Conservation (phyloP, 148 eudicot species). For the Rhododendron vialii region DNA sequence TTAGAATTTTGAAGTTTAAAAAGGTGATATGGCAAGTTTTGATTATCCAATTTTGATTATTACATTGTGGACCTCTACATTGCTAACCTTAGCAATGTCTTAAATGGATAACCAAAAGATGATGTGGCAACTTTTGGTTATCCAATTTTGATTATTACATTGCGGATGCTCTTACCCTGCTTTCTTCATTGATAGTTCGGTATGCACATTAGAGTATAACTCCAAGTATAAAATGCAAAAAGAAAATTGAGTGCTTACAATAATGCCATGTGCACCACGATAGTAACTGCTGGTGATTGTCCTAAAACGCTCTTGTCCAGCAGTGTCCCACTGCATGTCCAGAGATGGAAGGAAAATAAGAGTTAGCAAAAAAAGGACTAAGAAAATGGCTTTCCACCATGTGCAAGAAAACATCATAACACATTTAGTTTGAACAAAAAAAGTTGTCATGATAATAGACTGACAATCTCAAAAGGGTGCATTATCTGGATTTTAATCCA, state of each 20-base stretch:
- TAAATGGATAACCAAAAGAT: no score
- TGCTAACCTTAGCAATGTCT: no score
- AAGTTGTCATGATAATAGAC: neutral
- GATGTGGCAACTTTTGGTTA: no score
- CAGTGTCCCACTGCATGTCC: conserved; percentile 70
- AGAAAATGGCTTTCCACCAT: neutral
- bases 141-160: no score
- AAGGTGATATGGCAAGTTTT: no score
- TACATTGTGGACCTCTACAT: no score
- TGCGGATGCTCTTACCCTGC: no score
- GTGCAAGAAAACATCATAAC: neutral
- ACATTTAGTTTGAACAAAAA: neutral
- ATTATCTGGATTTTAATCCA: neutral
- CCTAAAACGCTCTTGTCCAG: conserved; percentile 83
- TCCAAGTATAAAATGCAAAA: neutral
- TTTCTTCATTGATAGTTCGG: no score
- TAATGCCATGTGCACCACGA: conserved; percentile 81
- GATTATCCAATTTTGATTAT: no score
- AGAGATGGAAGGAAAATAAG: neutral
- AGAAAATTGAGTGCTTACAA: conserved; percentile 35
- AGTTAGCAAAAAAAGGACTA: neutral
- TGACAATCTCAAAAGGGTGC: neutral
- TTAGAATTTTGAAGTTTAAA: no score
- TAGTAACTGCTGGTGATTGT: conserved; percentile 83
- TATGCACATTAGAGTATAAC: no score